Percentiles rank a stretch among this genome's conserved stretches.
Conservation (phyloP, 768 basidiomycete genomes). For the Suillus subalutaceus region DNA sequence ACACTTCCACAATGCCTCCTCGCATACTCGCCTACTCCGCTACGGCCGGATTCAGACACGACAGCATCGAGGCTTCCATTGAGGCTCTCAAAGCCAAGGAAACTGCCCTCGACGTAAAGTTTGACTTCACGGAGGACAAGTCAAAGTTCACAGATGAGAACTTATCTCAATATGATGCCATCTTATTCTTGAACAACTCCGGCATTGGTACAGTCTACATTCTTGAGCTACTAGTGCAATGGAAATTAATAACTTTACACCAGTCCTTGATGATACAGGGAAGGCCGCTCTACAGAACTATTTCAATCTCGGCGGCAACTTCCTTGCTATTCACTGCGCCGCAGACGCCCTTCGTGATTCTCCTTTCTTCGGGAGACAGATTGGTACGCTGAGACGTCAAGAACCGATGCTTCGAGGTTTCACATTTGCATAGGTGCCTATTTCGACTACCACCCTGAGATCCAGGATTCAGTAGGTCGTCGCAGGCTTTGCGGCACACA, state of each 20-base stretch:
- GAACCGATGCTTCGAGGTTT: neutral
- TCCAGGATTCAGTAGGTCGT: conserved; percentile 63
- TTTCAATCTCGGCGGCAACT: conserved; percentile 69
- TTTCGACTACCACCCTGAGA: conserved; percentile 70
- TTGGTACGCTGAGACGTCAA: conserved; percentile 43
- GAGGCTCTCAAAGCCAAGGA: conserved; percentile 51
- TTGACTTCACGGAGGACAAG: conserved; percentile 69
- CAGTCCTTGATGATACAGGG: conserved; percentile 60
- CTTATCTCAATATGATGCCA: conserved; percentile 59
- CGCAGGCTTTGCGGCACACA: conserved; percentile 11
- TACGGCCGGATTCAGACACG: conserved; percentile 67
- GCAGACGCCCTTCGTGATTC: conserved; percentile 62
- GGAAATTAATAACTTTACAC: conserved; percentile 5
- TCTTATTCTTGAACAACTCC: conserved; percentile 71
- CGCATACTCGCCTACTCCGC: conserved; percentile 63
- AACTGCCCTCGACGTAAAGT: conserved; percentile 50
- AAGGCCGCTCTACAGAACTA: conserved; percentile 66
- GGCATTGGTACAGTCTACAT: conserved; percentile 58
- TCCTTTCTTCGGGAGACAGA: conserved; percentile 56
- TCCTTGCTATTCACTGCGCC: conserved; percentile 69
- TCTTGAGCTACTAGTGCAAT: neutral
- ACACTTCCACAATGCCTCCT: conserved; percentile 25
- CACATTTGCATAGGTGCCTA: conserved; percentile 48
- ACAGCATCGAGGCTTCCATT: conserved; percentile 75
- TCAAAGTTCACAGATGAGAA: conserved; percentile 55